Percentiles rank a stretch among this genome's conserved stretches.
Evolutionary conservation across 2,329 filamentous ascomycete species (phyloP).

Genomic region (Xylariaceae sp.): DNA sequence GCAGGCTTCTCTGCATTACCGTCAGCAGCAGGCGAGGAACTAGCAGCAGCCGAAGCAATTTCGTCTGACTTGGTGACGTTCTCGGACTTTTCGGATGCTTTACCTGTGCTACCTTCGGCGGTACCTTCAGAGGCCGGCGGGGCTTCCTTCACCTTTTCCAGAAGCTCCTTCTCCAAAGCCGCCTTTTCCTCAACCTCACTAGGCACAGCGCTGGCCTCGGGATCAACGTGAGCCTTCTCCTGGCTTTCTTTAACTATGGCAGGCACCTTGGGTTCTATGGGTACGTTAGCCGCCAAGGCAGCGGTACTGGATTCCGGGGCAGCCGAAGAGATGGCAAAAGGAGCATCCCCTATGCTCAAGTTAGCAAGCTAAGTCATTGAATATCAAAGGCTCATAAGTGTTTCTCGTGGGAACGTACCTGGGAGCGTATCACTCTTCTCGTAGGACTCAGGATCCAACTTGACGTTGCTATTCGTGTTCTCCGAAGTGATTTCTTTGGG

Average conservation of each 20-base stretch:
- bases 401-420: constrained; percentile 31
- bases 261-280: constrained; percentile 47
- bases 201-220: constrained; percentile 63
- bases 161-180: constrained; percentile 63
- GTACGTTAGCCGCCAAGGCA: constrained; percentile 38
- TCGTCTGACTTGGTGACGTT: constrained; percentile 41
- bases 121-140: constrained; percentile 53
- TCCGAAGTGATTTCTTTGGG: constrained; percentile 64
- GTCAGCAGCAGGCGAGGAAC: constrained; percentile 35
- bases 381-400: neutral
- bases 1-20: constrained; percentile 66
- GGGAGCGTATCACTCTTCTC: constrained; percentile 67
- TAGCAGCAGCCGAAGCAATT: constrained; percentile 36
- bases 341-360: constrained; percentile 21
- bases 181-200: constrained; percentile 67
- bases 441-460: constrained; percentile 79
- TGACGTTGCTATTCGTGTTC: constrained; percentile 64
- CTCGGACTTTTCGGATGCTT: constrained; percentile 38
- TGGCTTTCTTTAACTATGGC: constrained; percentile 67
- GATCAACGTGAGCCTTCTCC: constrained; percentile 54
- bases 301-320: constrained; percentile 41
- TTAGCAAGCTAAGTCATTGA: constrained; percentile 5
- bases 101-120: constrained; percentile 39
- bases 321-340: constrained; percentile 28
- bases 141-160: constrained; percentile 58